Conservation (phyloP, 805 yeast genomes). For the Torulaspora franciscae region DNA sequence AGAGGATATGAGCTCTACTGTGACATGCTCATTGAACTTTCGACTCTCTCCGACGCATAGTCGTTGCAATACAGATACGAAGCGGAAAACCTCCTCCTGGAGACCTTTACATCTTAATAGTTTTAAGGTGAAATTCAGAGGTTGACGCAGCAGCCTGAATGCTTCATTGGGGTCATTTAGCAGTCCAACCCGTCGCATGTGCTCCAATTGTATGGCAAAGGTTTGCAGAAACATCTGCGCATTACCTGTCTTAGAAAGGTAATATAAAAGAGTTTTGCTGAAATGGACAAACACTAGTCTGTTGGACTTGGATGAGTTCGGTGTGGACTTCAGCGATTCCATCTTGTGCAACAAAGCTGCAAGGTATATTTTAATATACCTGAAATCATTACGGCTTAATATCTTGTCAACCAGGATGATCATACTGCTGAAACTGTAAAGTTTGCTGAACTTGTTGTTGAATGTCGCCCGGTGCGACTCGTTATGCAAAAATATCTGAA, state of each 20-base stretch:
- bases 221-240: conserved; percentile 23
- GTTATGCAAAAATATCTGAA: conserved; percentile 24
- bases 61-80: conserved; percentile 18
- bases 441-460: conserved; percentile 18
- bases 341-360: conserved; percentile 22
- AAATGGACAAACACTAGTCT: conserved; percentile 19
- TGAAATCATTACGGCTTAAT: conserved; percentile 17
- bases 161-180: background rate
- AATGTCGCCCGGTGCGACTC: conserved; percentile 13
- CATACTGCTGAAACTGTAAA: conserved; percentile 25
- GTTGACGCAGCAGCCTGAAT: conserved; percentile 15
- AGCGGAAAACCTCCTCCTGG: conserved; percentile 26
- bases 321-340: conserved; percentile 7
- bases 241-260: conserved; percentile 19
- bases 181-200: conserved; percentile 7
- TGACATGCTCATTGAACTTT: conserved; percentile 20
- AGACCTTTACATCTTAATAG: conserved; percentile 18
- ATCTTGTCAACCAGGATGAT: conserved; percentile 15
- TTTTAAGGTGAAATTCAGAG: conserved; percentile 15
- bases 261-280: conserved; percentile 20
- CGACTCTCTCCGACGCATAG: conserved; percentile 9
- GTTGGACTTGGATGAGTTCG: background rate
- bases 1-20: conserved; percentile 22
- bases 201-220: conserved; percentile 12
- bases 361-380: conserved; percentile 21